Conservation (phyloP, 2,329 filamentous ascomycete species). For the Hymenoscyphus repandus region DNA sequence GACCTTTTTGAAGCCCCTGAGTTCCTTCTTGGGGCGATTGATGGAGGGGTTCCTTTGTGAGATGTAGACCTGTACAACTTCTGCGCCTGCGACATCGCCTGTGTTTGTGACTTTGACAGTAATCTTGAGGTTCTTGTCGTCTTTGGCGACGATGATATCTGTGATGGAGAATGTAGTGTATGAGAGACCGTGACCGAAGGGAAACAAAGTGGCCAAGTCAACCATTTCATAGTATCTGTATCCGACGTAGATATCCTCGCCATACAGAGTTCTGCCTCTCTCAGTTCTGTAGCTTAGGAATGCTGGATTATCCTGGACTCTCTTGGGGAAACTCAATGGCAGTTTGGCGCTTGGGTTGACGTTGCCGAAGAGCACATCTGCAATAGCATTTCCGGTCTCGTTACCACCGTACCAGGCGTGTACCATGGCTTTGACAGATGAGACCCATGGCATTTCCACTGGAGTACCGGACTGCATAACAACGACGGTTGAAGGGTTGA, state of each 20-base stretch:
- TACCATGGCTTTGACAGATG: constrained; percentile 50
- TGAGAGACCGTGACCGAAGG: constrained; percentile 75
- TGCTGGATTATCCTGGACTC: constrained; percentile 65
- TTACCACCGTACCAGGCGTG: constrained; percentile 88
- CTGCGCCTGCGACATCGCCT: constrained; percentile 47
- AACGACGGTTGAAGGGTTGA: constrained; percentile 65
- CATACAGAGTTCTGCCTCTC: constrained; percentile 66
- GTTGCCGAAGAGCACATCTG: constrained; percentile 70
- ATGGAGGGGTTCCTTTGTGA: constrained; percentile 48
- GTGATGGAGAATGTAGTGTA: constrained; percentile 65
- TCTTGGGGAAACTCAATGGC: constrained; percentile 65
- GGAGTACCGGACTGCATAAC: constrained; percentile 76
- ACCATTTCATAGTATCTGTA: constrained; percentile 76
- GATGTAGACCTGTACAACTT: constrained; percentile 55
- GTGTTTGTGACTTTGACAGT: constrained; percentile 57
- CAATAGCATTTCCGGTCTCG: constrained; percentile 76
- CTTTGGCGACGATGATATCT: constrained; percentile 42
- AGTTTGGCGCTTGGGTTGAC: constrained; percentile 72
- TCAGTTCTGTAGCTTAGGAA: constrained; percentile 71
- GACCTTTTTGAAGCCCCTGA: constrained; percentile 63
- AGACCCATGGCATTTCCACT: constrained; percentile 64
- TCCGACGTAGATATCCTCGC: constrained; percentile 75
- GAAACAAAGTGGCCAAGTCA: constrained; percentile 61
- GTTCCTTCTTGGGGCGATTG: constrained; percentile 52
- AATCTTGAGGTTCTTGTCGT: constrained; percentile 39